Evolutionary conservation across 768 basidiomycete species (phyloP), one percentile per base, ranked within the genome.

Genomic region (Pholiota molesta): DNA sequence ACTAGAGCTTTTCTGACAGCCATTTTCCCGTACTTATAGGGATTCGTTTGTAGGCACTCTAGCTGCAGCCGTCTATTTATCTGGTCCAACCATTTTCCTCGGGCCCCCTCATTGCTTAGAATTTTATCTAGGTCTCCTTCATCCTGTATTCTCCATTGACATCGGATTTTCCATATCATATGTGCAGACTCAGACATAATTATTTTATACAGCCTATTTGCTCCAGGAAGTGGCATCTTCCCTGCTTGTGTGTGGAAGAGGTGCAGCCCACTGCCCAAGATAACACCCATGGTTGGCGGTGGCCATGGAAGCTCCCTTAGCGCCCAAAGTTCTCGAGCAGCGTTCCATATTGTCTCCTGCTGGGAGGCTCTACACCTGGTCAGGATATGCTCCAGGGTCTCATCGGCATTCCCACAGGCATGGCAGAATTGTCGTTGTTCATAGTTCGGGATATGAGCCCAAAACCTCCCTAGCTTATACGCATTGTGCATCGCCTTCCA

Each of bases 91-190:
- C 73, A 74, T 59, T 59, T 60, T 31, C 63, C 66, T 2, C 35
- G 2, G 13, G 70, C 57, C 26, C 64, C 63, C 2, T 39, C 23
- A 2, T 21, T 21, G 3, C 64, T 11, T 0, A 35, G 52, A 9
- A 60, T 39, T 45, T 63, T 59, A 14, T 37, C 21, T 5, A 17
- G n/a, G 17, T 61, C 51, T 1, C 62, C 60, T 3, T 59, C 64
- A 2, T 66, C 28, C 8, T 28, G 29, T 28, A 74, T 74, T 3
- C 66, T 56, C 57, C 70, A 57, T 37, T 70, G 62, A 33, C 68
- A 68, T 40, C 71, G 14, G 23, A 71, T 26, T 57, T 62, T 68
- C 75, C 75, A 76, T 17, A 73, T 73, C 2, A 71, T 57, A 58
- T 73, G 64, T 0, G 71, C 66, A 0, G 73, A 65, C 47, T 74